A percentile compares a stretch with the other conserved stretches of the same genome.
phyloP scores from a whole-genome alignment of 352 stramenopile species.

The Phytophthora pinifolia region DNA sequence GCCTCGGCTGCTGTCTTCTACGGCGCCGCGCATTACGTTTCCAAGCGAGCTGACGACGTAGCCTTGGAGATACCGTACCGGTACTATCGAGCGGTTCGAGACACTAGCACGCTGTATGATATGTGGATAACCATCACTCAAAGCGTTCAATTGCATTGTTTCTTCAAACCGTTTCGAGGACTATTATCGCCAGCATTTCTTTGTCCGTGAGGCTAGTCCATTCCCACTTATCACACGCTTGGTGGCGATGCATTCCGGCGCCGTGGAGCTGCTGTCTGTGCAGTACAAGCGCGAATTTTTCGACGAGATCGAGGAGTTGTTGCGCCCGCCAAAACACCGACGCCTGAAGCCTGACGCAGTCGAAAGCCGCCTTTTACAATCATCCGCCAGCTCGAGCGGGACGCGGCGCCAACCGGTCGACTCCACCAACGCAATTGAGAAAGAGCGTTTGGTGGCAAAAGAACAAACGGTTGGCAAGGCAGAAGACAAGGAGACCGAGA shows the following conservation, averaged over 20 bases:
- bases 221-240: conserved; percentile 18
- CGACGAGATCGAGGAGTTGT: conserved; percentile 40
- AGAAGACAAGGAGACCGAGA: conserved; percentile 6
- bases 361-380: conserved; percentile 6
- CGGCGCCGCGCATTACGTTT: conserved; percentile 4
- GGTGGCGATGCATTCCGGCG: conserved; percentile 15
- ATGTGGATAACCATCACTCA: background rate
- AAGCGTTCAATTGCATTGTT: background rate
- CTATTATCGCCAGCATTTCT: conserved; percentile 14
- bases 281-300: conserved; percentile 54
- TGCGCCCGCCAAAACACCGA: conserved; percentile 21
- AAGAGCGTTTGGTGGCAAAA: conserved; percentile 21
- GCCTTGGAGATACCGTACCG: conserved; percentile 5
- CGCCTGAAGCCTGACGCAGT: conserved; percentile 10
- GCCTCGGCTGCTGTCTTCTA: conserved; percentile 34
- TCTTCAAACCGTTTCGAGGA: too few species aligned
- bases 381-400: conserved; percentile 8
- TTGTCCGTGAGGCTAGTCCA: conserved; percentile 18
- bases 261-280: conserved; percentile 33
- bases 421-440: conserved; percentile 11
- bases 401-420: conserved; percentile 16
- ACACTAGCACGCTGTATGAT: background rate
- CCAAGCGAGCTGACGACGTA: background rate
- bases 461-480: conserved; percentile 6
- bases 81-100: conserved; percentile 4